Evolutionary conservation across 148 eudicot species (phyloP).

Genomic region (Nepenthes gracilis): DNA sequence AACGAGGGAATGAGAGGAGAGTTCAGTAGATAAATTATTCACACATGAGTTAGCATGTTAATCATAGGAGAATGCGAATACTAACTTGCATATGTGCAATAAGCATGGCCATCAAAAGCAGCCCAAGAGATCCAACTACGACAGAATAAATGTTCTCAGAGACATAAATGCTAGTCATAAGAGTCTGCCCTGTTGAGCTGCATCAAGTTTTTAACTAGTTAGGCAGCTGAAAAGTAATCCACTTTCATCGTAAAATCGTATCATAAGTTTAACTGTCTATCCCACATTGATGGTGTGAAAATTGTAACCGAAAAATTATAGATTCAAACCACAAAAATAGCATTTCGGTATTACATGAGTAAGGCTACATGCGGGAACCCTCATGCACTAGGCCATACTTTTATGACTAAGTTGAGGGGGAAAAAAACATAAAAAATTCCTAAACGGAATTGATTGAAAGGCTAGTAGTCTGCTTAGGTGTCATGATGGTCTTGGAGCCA

Average conservation of each 20-base stretch:
- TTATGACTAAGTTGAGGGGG: too few species aligned
- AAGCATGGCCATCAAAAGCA: slow-evolving; percentile 49
- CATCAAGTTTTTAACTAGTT: slow-evolving; percentile 3
- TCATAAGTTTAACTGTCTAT: background rate
- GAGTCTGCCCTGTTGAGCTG: slow-evolving; percentile 56
- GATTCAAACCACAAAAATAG: too few species aligned
- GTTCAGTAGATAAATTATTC: background rate
- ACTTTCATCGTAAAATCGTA: background rate
- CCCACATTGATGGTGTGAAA: background rate
- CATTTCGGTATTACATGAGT: too few species aligned
- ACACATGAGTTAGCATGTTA: background rate
- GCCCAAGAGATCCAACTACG: slow-evolving; percentile 45
- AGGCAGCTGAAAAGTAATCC: background rate
- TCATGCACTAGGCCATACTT: too few species aligned
- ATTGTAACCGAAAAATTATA: too few species aligned
- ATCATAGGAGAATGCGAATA: background rate
- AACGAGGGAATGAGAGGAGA: background rate
- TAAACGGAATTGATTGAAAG: too few species aligned
- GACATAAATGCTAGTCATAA: slow-evolving; percentile 40
- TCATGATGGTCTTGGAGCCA: too few species aligned
- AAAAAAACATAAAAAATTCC: too few species aligned
- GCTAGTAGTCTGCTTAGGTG: too few species aligned
- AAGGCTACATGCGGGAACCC: too few species aligned
- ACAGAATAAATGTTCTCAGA: slow-evolving; percentile 45
- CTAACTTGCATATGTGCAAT: slow-evolving; percentile 76